A percentile compares a stretch with the other conserved stretches of the same genome.
These are phyloP conservation scores for Penicillium sp. DNA, from an alignment of 2,329 filamentous ascomycete species.

Conservation along the genomic window DNA sequence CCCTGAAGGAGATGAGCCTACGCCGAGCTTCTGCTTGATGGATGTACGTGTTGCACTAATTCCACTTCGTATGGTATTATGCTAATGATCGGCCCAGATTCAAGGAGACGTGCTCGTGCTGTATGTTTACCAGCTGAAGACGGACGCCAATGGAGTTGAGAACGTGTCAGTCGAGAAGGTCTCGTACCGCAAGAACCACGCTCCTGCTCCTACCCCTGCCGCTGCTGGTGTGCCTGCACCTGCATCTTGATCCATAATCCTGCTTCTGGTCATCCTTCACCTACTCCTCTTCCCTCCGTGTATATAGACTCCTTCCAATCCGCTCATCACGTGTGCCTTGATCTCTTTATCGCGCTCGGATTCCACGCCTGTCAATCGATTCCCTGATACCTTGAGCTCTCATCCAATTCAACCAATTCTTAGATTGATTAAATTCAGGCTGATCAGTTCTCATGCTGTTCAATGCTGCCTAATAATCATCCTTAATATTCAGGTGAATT, in stretches of 20 bases:
- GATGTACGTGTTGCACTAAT: conserved; percentile 65
- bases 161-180: conserved; percentile 83
- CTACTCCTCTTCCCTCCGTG: conserved; percentile 16
- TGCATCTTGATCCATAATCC: not conserved
- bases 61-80: not conserved
- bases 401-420: not conserved
- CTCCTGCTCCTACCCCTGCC: conserved; percentile 51
- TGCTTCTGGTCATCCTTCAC: not conserved
- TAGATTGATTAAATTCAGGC: not conserved
- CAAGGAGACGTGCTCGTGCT: conserved; percentile 94
- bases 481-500: not conserved
- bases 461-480: not conserved
- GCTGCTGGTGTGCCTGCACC: not conserved
- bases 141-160: conserved; percentile 72
- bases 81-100: conserved; percentile 56
- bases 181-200: conserved; percentile 75
- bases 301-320: conserved; percentile 33
- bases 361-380: conserved; percentile 10
- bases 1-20: conserved; percentile 64
- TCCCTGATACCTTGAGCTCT: conserved; percentile 15
- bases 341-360: not conserved
- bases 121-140: conserved; percentile 86
- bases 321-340: conserved; percentile 1
- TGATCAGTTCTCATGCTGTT: not conserved
- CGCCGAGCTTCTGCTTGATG: conserved; percentile 95